Percentiles rank a stretch among this genome's conserved stretches.
phyloP scores from a whole-genome alignment of 2,329 filamentous ascomycete species.

The Ustulina deusta region DNA sequence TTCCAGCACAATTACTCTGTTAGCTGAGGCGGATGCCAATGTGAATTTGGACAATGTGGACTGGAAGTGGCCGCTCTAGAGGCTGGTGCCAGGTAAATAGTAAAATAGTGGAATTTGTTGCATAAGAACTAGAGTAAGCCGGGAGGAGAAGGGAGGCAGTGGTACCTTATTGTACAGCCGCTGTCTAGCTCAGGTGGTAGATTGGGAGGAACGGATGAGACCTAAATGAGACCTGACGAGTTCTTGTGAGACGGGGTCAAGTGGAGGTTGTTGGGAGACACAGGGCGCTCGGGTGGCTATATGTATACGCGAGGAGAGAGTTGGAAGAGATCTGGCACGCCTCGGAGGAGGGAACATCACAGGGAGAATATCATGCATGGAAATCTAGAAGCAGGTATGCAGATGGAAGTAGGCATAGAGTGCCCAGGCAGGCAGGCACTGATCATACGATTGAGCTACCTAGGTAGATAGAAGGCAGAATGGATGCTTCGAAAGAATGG shows the following conservation, averaged over 20 bases:
- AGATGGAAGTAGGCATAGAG: no score
- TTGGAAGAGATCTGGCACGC: not conserved
- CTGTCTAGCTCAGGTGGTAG: constrained; percentile 1
- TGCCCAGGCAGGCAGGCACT: not conserved
- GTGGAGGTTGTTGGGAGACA: constrained; percentile 4
- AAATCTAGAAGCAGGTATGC: no score
- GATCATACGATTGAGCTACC: not conserved
- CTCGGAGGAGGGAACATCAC: not conserved
- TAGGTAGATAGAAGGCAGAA: not conserved
- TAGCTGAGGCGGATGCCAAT: constrained; percentile 1
- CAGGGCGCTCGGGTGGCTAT: not conserved
- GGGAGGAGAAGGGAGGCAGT: not conserved
- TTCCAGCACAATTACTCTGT: not conserved
- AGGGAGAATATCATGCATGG: no score
- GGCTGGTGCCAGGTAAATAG: not conserved
- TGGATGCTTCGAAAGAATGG: not conserved
- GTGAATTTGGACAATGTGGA: not conserved
- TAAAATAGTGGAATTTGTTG: not conserved
- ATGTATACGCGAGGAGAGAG: not conserved
- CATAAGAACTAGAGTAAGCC: not conserved
- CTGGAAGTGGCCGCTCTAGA: not conserved
- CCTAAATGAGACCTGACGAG: not conserved
- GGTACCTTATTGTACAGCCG: constrained; percentile 21
- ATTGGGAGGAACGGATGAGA: constrained; percentile 7
- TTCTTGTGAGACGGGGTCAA: constrained; percentile 1